phyloP scores from a whole-genome alignment of 2,329 filamentous ascomycete genomes.

The Aspergillus candidus region DNA sequence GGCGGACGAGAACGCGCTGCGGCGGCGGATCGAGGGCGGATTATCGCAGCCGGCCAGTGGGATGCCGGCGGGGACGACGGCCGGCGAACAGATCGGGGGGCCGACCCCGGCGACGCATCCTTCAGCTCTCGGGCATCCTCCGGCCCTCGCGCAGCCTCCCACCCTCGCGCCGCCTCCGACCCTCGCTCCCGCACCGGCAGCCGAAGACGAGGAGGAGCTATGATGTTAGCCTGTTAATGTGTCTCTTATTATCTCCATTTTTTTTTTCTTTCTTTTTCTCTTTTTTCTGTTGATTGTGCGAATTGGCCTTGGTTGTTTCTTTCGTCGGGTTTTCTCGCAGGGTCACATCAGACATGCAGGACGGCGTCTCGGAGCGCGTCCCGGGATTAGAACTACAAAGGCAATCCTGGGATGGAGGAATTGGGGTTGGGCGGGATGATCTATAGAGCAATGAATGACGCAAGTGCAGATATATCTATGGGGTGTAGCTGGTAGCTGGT shows the following conservation, averaged over 20 bases:
- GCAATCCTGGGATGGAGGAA: too few species aligned
- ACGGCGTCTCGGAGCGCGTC: too few species aligned
- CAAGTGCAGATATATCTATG: too few species aligned
- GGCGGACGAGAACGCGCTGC: constrained; percentile 36
- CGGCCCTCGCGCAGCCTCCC: too few species aligned
- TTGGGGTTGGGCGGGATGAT: too few species aligned
- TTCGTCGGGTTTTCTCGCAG: background rate
- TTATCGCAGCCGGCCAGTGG: constrained; percentile 36
- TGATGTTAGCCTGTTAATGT: constrained; percentile 6
- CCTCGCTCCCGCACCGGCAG: background rate
- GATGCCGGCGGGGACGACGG: constrained; percentile 24
- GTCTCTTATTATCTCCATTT: constrained; percentile 1
- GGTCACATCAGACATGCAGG: too few species aligned
- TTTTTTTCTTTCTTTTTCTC: constrained; percentile 6
- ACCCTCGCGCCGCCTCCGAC: too few species aligned
- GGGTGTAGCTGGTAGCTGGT: too few species aligned
- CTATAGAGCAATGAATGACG: too few species aligned
- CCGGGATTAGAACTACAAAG: too few species aligned
- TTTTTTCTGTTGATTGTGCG: constrained; percentile 2
- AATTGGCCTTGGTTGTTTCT: background rate
- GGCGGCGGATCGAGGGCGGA: constrained; percentile 36
- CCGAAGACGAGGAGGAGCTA: constrained; percentile 27
- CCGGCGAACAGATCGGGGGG: constrained; percentile 5
- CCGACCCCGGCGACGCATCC: background rate
- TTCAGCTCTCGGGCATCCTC: too few species aligned